Evolutionary conservation across 495 filamentous ascomycete genomes (phyloP).

Genomic region (Tuber melanosporum): DNA sequence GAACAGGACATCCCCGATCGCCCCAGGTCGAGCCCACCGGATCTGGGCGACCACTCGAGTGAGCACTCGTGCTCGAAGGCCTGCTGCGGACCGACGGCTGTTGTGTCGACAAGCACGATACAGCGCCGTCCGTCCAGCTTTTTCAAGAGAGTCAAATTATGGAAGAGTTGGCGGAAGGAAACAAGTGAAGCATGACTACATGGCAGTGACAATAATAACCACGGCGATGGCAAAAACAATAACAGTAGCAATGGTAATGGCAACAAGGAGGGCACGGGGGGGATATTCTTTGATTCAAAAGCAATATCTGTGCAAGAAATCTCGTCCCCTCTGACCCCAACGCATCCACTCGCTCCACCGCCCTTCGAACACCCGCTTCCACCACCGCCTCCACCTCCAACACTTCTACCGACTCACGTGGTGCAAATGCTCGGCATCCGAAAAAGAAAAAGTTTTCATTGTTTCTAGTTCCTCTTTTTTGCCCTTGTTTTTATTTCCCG

Average conservation of each 20-base stretch:
- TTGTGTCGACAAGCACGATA: constrained; percentile 34
- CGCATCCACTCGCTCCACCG: neutral
- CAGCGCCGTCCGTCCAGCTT: constrained; percentile 40
- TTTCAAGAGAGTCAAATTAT: constrained; percentile 40
- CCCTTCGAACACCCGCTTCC: neutral
- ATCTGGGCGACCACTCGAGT: constrained; percentile 40
- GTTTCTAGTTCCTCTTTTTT: constrained; percentile 36
- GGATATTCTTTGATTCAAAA: constrained; percentile 21
- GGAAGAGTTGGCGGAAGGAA: constrained; percentile 38
- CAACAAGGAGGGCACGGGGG: constrained; percentile 17
- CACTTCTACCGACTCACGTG: constrained; percentile 6
- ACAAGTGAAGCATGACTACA: constrained; percentile 41
- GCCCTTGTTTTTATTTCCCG: constrained; percentile 21
- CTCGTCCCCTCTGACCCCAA: neutral
- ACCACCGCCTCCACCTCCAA: neutral
- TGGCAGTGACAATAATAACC: constrained; percentile 34
- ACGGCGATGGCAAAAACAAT: constrained; percentile 6
- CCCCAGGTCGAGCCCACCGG: constrained; percentile 40
- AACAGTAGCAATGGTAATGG: constrained; percentile 8
- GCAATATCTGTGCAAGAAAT: constrained; percentile 17
- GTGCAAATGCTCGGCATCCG: constrained; percentile 30
- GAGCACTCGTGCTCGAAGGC: constrained; percentile 41
- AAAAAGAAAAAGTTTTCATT: constrained; percentile 43
- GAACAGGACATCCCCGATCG: constrained; percentile 30
- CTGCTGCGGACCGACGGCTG: constrained; percentile 32